Evolutionary conservation across 257 asterid species (phyloP), one percentile per base, ranked within the genome.

Genomic region (Ilex aquifolium): DNA sequence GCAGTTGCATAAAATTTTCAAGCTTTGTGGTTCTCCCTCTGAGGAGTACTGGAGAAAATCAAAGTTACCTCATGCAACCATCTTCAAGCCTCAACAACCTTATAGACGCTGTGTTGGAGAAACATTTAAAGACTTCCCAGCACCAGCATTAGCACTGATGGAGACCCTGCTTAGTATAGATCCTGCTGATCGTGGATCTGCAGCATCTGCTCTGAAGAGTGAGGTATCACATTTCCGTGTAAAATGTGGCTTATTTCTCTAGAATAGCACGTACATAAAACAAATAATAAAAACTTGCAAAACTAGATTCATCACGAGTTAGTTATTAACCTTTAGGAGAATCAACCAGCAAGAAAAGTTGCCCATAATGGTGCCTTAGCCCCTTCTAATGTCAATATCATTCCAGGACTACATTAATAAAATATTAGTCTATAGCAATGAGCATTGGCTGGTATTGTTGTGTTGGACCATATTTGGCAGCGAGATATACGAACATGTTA

Each of bases 41-140:
- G 99, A 93, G 77, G 99, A 93, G 72, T 90, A 89, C 66, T 93
- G 99, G 99, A 85, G 80, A 78, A 93, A 87, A 71, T 85, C 99
- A 13, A 87, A 83, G 81, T 81, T 93, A 77, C 97, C 99, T 12
- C 85, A 93, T 77, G 88, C 97, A 56, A 90, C 99, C 29, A 90
- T 90, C 62, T 93, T 93, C 77, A 93, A 93, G 79, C 99, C 99
- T 63, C 96, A 83, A 69, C 96, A 85, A 74, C 96, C 97, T 58
- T 93, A 93, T 74, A 82, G 77, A 66, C 87, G 95, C 9, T 79
- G 93, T 63, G 95, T 93, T 71, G 83, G 79, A 16, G 97, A 93
- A 66, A 87, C 94, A 14, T 93, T 87, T 69, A 84, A 84, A 71
- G 97, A 90, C 71, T 87, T 90, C 57, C 96, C 99, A 15, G 66